These are phyloP conservation scores for Aureobasidium sp. DNA, from an alignment of 2,329 filamentous ascomycete species.

Conservation along the genomic window DNA sequence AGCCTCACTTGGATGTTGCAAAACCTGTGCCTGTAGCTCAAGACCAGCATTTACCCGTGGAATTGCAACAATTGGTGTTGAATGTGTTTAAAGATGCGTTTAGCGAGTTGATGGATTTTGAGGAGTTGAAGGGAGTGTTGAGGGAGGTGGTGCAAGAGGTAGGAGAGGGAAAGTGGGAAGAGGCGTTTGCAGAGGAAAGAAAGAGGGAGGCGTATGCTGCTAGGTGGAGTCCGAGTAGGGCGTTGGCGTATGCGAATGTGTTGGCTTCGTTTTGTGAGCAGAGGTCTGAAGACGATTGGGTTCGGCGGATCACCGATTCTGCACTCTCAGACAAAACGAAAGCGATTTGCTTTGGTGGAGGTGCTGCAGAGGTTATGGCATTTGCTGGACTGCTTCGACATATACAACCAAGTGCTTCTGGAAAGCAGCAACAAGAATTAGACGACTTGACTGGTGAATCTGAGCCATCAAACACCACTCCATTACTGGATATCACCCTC, in stretches of 20 bases:
- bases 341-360: constrained; percentile 3
- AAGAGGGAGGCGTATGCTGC: constrained; percentile 2
- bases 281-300: not conserved
- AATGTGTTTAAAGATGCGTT: constrained; percentile 9
- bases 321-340: not conserved
- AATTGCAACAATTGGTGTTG: constrained; percentile 9
- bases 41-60: not conserved
- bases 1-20: not conserved
- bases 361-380: constrained; percentile 10
- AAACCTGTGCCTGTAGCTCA: not conserved
- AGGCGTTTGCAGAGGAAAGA: not conserved
- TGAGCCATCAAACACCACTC: not conserved
- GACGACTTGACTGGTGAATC: not conserved
- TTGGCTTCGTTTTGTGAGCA: not conserved
- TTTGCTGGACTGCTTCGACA: constrained; percentile 9
- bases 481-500: not conserved
- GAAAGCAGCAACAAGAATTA: not conserved
- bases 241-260: constrained; percentile 14
- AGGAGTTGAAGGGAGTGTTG: not conserved
- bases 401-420: not conserved
- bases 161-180: not conserved
- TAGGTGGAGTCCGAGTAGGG: constrained; percentile 8
- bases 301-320: not conserved
- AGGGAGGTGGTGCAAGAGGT: not conserved
- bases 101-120: not conserved